These are phyloP conservation scores for Amphichorda felina DNA, from an alignment of 2,329 filamentous ascomycete genomes.

Conservation along the genomic window DNA sequence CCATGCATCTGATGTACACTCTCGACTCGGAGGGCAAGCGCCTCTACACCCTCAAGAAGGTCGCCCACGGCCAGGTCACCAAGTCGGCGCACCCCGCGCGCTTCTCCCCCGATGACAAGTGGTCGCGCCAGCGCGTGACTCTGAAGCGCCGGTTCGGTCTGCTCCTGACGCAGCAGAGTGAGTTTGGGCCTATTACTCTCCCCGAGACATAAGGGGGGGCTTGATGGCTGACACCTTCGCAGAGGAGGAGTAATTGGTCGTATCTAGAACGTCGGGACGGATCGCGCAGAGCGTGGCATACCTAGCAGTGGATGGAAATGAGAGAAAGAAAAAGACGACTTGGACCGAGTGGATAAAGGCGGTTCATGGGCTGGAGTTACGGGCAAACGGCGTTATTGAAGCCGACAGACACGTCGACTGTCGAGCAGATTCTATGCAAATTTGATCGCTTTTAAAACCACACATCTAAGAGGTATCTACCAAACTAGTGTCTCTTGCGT, in stretches of 20 bases:
- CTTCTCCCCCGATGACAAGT: conserved; percentile 98
- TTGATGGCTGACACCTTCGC: conserved; percentile 1
- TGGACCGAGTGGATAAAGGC: background rate
- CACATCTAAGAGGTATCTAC: no score
- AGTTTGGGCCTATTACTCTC: conserved; percentile 13
- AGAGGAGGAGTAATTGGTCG: conserved; percentile 10
- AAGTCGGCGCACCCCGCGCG: conserved; percentile 93
- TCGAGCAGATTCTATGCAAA: no score
- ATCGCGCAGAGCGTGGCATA: no score
- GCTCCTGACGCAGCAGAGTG: conserved; percentile 68
- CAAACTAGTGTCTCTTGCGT: conserved; percentile 48
- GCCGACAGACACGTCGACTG: no score
- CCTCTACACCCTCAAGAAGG: conserved; percentile 91
- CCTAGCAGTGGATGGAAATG: background rate
- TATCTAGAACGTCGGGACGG: no score
- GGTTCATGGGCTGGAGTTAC: no score
- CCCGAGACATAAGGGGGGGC: conserved; percentile 3
- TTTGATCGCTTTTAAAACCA: no score
- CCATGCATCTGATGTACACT: conserved; percentile 68
- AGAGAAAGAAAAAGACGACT: background rate
- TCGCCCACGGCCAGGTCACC: conserved; percentile 71
- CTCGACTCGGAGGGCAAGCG: conserved; percentile 74
- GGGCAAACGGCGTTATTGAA: no score
- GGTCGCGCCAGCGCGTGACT: conserved; percentile 89
- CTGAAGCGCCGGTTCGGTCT: conserved; percentile 89